phyloP scores from a whole-genome alignment of 2,329 filamentous ascomycete genomes.

The Pezicula carpinea region DNA sequence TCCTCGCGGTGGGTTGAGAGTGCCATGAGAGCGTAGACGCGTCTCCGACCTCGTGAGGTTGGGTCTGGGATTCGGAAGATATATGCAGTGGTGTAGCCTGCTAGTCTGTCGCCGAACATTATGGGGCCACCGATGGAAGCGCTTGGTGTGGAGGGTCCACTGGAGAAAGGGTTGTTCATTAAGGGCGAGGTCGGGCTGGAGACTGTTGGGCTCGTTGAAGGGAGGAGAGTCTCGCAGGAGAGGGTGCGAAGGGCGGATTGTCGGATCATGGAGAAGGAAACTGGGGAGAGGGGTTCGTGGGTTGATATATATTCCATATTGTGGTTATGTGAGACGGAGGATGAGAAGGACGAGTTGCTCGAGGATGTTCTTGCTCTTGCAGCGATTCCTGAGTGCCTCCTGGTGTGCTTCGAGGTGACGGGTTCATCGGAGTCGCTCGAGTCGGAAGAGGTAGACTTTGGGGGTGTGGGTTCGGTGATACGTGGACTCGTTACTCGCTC shows the following conservation, averaged over 20 bases:
- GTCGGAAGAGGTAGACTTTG: conserved; percentile 23
- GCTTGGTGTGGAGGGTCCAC: conserved; percentile 35
- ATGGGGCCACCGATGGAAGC: conserved; percentile 60
- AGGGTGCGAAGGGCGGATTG: conserved; percentile 62
- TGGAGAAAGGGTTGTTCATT: conserved; percentile 33
- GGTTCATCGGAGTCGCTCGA: conserved; percentile 23
- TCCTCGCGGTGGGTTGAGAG: conserved; percentile 62
- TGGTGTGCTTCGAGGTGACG: conserved; percentile 11
- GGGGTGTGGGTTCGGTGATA: conserved; percentile 16
- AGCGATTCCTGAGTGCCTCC: conserved; percentile 13
- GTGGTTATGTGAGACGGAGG: conserved; percentile 50
- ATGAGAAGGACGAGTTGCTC: conserved; percentile 37
- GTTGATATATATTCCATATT: conserved; percentile 66
- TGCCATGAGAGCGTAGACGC: conserved; percentile 64
- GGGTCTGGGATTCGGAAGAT: conserved; percentile 66
- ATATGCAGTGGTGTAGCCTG: conserved; percentile 66
- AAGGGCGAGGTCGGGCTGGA: conserved; percentile 36
- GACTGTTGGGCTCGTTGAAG: conserved; percentile 35
- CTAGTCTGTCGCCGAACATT: conserved; percentile 61
- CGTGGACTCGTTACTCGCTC: conserved; percentile 41
- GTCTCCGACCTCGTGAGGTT: conserved; percentile 62
- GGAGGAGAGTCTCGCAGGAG: conserved; percentile 62
- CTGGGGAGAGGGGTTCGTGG: conserved; percentile 55
- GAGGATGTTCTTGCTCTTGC: conserved; percentile 19
- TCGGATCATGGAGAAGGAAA: conserved; percentile 63